Evolutionary conservation across 345 rosid species (phyloP).

Genomic region (Moricandia moricandioides): DNA sequence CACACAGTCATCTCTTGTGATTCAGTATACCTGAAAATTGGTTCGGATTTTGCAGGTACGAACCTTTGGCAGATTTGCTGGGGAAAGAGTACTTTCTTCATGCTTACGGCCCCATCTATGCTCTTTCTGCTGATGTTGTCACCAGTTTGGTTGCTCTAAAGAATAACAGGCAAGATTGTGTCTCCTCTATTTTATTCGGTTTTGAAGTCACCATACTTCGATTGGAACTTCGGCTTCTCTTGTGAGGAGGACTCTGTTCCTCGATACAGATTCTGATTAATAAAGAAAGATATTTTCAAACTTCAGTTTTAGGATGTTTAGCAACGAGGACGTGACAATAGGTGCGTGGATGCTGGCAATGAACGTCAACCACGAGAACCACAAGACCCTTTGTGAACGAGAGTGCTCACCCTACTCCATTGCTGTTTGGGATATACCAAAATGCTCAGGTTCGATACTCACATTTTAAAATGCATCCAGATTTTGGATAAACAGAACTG

Average conservation of each 20-base stretch:
- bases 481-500: background rate
- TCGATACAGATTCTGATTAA: background rate
- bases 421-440: constrained; percentile 95
- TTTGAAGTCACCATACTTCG: constrained; percentile 6
- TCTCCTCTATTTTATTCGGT: background rate
- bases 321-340: constrained; percentile 92
- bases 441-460: constrained; percentile 74
- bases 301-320: constrained; percentile 90
- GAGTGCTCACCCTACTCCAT: constrained; percentile 66
- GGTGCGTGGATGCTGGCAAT: constrained; percentile 99
- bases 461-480: background rate
- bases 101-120: constrained; percentile 93
- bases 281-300: constrained; percentile 12
- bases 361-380: constrained; percentile 89
- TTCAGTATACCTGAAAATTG: background rate
- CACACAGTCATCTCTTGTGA: constrained; percentile 7
- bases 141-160: constrained; percentile 73
- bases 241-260: background rate
- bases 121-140: constrained; percentile 89
- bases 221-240: background rate
- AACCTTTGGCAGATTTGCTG: constrained; percentile 67
- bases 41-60: constrained; percentile 63
- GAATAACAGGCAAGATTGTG: constrained; percentile 60
- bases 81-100: constrained; percentile 90
- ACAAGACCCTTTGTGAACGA: constrained; percentile 58